phyloP scores from a whole-genome alignment of 1,139 yeast genomes.

The Geotrichum restrictum region DNA sequence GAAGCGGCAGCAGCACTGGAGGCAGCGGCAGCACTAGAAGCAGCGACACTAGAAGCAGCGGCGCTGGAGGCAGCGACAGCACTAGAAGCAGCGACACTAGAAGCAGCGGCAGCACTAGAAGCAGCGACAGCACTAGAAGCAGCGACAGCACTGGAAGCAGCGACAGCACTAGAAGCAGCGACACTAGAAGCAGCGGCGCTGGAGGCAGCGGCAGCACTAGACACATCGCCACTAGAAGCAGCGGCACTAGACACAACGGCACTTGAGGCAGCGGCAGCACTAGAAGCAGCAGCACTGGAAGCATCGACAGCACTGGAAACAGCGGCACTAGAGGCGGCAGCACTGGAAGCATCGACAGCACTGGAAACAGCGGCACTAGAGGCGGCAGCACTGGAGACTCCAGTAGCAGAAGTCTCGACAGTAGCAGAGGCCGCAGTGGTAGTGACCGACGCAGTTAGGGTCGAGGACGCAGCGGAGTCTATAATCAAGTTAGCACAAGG shows the following conservation, averaged over 20 bases:
- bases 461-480: not conserved
- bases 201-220: not conserved
- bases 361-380: not conserved
- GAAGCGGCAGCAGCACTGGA: not conserved
- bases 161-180: not conserved
- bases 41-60: constrained; percentile 6
- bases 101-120: constrained; percentile 8
- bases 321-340: not conserved
- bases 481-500: not conserved
- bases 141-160: not conserved
- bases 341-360: not conserved
- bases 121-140: constrained; percentile 6
- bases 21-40: constrained; percentile 10
- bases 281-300: not conserved
- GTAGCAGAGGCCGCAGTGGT: not conserved
- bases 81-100: constrained; percentile 1
- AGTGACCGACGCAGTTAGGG: not conserved
- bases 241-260: not conserved
- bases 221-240: not conserved
- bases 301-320: not conserved
- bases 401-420: not conserved
- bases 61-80: not conserved
- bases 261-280: not conserved
- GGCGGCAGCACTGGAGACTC: not conserved
- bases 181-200: not conserved